Base-by-base conservation (phyloP, 306 rosid species). In the Parietaria judaica region DNA sequence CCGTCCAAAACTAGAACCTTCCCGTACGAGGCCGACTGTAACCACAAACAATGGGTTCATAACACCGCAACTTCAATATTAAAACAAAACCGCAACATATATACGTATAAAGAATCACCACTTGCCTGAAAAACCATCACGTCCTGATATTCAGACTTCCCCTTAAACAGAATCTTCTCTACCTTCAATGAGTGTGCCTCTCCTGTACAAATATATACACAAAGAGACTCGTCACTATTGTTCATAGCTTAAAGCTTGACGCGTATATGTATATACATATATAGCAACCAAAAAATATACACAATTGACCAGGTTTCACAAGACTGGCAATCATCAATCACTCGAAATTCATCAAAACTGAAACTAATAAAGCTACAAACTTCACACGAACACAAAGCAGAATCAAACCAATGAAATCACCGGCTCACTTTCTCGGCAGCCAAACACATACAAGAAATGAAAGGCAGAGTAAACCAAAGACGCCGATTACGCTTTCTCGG, bases 121-220 rank as follows among this genome's bases (percentile, higher is more conserved):
- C 17, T 41, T 67, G 84, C 99, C 99, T 94, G 94, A 65, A 94
- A 94, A 68, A 94, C 90, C 90, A 94, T 77, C 66, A 94, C 95
- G 69, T 83, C 72, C 84, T 94, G 99, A 73, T 79, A 94, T 1
- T 94, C 95, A 56, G 99, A 94, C 72, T 94, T 88, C 36, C 87
- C 99, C 68, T 88, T 84, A 70, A 88, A 94, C 60, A 94, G 64
- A 72, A 88, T 66, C 75, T 88, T 83, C 75, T 94, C 97, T 63
- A 94, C 81, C 79, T 94, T 94, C 85, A 94, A 88, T 62, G 99
- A 94, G 72, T 94, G 99, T 3, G 99, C 99, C 81, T 94, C 99
- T 54, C 99, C 99, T 94, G 78, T 70, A 48, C 63, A 45, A n/a
- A n/a, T n/a, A n/a, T n/a, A n/a, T n/a, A 68, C 59, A 54, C 47